Conservation (phyloP, 345 rosid genomes). For the Gossypium arboreum region DNA sequence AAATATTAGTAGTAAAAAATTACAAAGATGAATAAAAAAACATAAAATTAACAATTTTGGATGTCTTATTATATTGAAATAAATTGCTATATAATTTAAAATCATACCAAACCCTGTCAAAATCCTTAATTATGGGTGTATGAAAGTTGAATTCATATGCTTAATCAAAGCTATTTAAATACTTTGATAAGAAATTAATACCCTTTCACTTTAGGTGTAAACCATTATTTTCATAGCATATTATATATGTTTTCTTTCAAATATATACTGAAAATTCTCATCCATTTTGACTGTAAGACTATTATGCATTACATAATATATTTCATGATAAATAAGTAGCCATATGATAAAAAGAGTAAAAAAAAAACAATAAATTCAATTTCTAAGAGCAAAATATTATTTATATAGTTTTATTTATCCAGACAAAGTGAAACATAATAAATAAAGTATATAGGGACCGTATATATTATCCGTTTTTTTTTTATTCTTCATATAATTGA, state of each 20-base stretch:
- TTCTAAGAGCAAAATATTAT: background rate
- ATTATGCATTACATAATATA: too few species aligned
- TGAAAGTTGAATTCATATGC: background rate
- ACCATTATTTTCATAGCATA: background rate
- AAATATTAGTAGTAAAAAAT: too few species aligned
- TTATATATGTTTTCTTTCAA: too few species aligned
- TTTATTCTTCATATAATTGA: background rate
- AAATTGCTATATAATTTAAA: background rate
- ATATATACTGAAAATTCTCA: background rate
- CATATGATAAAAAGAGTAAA: too few species aligned
- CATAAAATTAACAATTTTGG: too few species aligned
- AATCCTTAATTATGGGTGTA: background rate
- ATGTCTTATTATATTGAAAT: too few species aligned
- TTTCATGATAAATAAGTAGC: background rate
- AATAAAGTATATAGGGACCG: background rate
- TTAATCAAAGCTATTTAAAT: conserved; percentile 11
- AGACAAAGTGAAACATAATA: background rate
- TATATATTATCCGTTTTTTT: background rate
- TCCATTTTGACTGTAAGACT: too few species aligned
- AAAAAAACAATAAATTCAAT: background rate
- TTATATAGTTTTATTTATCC: background rate
- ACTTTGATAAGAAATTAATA: background rate
- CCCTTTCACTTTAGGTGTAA: background rate
- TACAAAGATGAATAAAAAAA: too few species aligned
- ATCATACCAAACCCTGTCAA: background rate